These are phyloP conservation scores for Pichia nanzhaoensis DNA, from an alignment of 805 yeast genomes.

Conservation along the genomic window DNA sequence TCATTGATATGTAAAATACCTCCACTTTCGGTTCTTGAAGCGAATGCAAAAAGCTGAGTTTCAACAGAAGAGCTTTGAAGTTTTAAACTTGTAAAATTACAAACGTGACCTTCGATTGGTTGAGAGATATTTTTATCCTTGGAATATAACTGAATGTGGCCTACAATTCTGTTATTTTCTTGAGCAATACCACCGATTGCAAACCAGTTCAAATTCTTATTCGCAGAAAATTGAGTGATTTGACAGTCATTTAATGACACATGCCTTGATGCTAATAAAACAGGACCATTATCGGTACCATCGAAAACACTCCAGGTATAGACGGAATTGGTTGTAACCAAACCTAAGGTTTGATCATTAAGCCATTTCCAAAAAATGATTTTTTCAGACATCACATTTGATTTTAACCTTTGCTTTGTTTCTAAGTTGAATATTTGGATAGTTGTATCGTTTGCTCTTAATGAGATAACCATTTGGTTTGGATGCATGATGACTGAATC, in stretches of 20 bases:
- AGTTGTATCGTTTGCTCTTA: conserved; percentile 94
- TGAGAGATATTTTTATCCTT: conserved; percentile 88
- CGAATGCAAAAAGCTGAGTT: conserved; percentile 87
- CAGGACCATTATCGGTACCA: conserved; percentile 76
- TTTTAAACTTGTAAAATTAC: conserved; percentile 72
- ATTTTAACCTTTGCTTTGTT: conserved; percentile 81
- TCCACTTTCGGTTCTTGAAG: conserved; percentile 78
- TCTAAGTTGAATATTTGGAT: conserved; percentile 89
- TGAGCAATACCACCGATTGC: conserved; percentile 93
- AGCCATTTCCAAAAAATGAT: conserved; percentile 97
- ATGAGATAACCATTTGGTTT: conserved; percentile 75
- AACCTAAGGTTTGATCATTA: conserved; percentile 62
- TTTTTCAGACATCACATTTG: conserved; percentile 79
- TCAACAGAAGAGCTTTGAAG: conserved; percentile 69
- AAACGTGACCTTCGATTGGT: conserved; percentile 97
- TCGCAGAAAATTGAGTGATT: conserved; percentile 84
- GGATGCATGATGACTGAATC: conserved; percentile 98
- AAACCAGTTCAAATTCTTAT: conserved; percentile 80
- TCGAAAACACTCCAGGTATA: conserved; percentile 82
- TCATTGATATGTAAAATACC: conserved; percentile 89
- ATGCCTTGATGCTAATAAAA: conserved; percentile 76
- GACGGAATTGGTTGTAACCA: conserved; percentile 71
- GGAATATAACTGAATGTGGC: conserved; percentile 90
- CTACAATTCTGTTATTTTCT: conserved; percentile 89
- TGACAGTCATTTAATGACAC: conserved; percentile 71